phyloP scores from a whole-genome alignment of 306 rosid genomes.

The Rosa chinensis region DNA sequence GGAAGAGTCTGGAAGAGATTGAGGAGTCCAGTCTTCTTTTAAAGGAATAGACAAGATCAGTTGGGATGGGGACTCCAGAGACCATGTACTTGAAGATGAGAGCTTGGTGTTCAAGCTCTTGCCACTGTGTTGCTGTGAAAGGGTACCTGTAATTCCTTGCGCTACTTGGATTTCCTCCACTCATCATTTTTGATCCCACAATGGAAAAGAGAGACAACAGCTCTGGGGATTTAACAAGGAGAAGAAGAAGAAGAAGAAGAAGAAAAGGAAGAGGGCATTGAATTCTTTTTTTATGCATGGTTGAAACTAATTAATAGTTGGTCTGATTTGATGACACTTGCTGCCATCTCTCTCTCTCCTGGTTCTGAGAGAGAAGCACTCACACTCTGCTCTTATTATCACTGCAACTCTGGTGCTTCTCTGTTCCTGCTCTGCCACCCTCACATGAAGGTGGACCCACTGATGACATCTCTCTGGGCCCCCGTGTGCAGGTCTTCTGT shows the following conservation, averaged over 20 bases:
- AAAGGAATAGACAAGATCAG: slow-evolving; percentile 77
- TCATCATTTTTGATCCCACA: slow-evolving; percentile 40
- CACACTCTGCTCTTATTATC: slow-evolving; percentile 66
- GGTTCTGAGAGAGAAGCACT: slow-evolving; percentile 18
- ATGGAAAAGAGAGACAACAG: slow-evolving; percentile 8
- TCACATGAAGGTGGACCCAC: slow-evolving; percentile 23
- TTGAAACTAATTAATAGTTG: slow-evolving; percentile 40
- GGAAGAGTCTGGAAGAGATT: slow-evolving; percentile 70
- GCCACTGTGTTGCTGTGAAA: slow-evolving; percentile 94
- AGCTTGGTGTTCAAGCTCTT: slow-evolving; percentile 97
- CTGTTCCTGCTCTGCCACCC: slow-evolving; percentile 48
- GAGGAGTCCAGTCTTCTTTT: slow-evolving; percentile 82
- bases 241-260: slow-evolving; percentile 32
- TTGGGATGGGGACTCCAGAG: slow-evolving; percentile 81
- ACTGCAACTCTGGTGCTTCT: slow-evolving; percentile 71
- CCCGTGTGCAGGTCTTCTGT: background rate
- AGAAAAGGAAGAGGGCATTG: slow-evolving; percentile 30
- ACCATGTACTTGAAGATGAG: slow-evolving; percentile 91
- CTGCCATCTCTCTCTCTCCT: slow-evolving; percentile 31
- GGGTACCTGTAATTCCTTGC: slow-evolving; percentile 56
- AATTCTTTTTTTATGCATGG: slow-evolving; percentile 57
- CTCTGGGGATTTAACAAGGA: slow-evolving; percentile 19
- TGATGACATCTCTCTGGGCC: background rate
- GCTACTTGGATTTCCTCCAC: slow-evolving; percentile 36
- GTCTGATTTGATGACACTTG: slow-evolving; percentile 36